Conservation (phyloP, 2,329 filamentous ascomycete genomes). For the Diaporthe batatas region DNA sequence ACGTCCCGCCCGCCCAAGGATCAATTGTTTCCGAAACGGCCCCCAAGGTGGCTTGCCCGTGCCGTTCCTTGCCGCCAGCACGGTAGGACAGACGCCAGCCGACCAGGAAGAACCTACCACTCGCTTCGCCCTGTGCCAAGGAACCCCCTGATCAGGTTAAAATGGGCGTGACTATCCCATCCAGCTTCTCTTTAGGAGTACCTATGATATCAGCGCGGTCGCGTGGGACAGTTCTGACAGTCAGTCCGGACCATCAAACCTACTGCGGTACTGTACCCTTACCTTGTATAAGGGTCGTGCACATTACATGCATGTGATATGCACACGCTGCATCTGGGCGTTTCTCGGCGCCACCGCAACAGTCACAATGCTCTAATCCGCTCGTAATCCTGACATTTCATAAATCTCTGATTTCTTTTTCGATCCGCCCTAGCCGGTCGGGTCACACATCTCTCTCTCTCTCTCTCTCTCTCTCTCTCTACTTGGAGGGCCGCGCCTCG, state of each 20-base stretch:
- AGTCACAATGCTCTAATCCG: slow-evolving; percentile 1
- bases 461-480: neutral
- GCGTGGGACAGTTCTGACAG: neutral
- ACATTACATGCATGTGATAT: neutral
- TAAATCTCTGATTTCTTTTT: neutral
- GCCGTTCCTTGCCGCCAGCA: neutral
- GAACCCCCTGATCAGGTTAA: neutral
- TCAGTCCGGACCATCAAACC: neutral
- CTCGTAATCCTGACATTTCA: slow-evolving; percentile 4
- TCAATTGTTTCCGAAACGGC: slow-evolving; percentile 25
- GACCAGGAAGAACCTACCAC: too few relatives aligned
- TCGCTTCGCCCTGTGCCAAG: neutral
- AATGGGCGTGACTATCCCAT: neutral
- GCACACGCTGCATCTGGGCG: neutral
- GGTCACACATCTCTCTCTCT: neutral
- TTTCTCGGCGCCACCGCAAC: neutral
- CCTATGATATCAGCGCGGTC: slow-evolving; percentile 24
- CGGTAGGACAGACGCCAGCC: too few relatives aligned
- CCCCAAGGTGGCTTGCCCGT: neutral
- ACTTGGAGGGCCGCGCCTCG: slow-evolving; percentile 33
- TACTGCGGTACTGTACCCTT: too few relatives aligned
- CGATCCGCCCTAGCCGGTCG: slow-evolving; percentile 4
- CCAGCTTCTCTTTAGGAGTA: too few relatives aligned
- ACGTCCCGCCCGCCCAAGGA: neutral
- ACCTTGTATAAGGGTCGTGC: too few relatives aligned